Base-by-base conservation (phyloP, 2,329 filamentous ascomycete genomes). In the Fusarium citri region DNA sequence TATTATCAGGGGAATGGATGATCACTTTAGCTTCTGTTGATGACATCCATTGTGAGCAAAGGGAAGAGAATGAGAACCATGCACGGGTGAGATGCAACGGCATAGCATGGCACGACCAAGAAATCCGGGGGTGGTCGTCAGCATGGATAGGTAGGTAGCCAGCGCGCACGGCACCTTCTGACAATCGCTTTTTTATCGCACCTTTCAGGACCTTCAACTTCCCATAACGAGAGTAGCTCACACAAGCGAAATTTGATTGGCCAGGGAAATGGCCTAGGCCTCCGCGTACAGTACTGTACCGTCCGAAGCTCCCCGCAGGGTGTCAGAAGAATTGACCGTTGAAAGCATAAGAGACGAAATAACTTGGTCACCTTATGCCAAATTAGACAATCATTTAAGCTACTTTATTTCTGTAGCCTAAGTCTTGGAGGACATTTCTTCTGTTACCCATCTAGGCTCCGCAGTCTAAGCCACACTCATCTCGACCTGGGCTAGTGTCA, bases 401-500 rank as follows among this genome's bases (percentile, higher is more conserved):
- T 23, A 23, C 23, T 23, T 23, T 23, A 23, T 23, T 23, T 23
- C 23, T 23, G 23, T 23, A 23, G 23, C 23, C 23, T 23, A 23
- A 23, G 23, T 6, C 23, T 23, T 23, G 6, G 23, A 23, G 6
- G 23, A 23, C 23, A 23, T 23, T 6, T 23, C 23, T 23, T 23
- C 23, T 23, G 23, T 6, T 6, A 23, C 23, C n/a, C n/a, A n/a
- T n/a, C n/a, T n/a, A n/a, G n/a, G n/a, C n/a, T 62, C 68, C 57
- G 41, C 41, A 30, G 71, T 73, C 71, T 74, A 64, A 74, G 71
- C 71, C 71, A 73, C 71, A 68, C 63, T 73, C 62, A 66, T 66
- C 46, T 65, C 47, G 30, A 45, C 55, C 31, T 37, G 34, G 34
- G 34, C 34, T 60, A 66, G 47, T 59, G 53, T 65, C 47, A 37